Evolutionary conservation across 257 asterid genomes (phyloP).

Genomic region (Jacaranda copaia): DNA sequence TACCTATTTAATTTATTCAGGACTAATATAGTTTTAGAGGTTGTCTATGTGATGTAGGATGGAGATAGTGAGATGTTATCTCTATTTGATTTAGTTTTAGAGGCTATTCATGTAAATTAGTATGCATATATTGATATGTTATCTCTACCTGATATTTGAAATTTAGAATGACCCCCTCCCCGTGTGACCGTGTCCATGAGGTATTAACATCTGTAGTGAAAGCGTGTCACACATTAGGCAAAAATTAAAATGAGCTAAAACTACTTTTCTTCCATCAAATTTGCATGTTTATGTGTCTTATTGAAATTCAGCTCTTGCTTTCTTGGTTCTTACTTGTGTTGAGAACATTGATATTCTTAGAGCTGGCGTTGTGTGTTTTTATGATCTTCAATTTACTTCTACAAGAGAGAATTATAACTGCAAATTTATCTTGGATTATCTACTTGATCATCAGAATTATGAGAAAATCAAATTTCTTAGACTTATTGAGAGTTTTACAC

Average conservation of each 20-base stretch:
- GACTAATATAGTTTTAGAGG: neutral
- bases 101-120: neutral
- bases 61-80: constrained; percentile 2
- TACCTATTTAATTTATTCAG: neutral
- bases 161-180: neutral
- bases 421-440: constrained; percentile 13
- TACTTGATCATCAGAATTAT: constrained; percentile 21
- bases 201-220: constrained; percentile 15
- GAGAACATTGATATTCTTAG: constrained; percentile 16
- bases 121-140: constrained; percentile 1
- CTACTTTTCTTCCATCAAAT: neutral
- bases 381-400: neutral
- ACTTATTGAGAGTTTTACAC: constrained; percentile 22
- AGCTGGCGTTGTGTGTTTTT: neutral
- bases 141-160: neutral
- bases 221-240: constrained; percentile 16
- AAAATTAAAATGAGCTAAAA: neutral
- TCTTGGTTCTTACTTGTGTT: constrained; percentile 3
- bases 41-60: neutral
- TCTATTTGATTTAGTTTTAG: neutral
- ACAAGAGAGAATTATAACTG: neutral
- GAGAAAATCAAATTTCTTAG: constrained; percentile 12
- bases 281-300: constrained; percentile 27
- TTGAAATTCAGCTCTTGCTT: constrained; percentile 25
- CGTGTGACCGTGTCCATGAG: neutral